Percentiles rank a stretch among this genome's conserved stretches.
phyloP scores from a whole-genome alignment of 116 monocot species.

The Posidonia oceanica region DNA sequence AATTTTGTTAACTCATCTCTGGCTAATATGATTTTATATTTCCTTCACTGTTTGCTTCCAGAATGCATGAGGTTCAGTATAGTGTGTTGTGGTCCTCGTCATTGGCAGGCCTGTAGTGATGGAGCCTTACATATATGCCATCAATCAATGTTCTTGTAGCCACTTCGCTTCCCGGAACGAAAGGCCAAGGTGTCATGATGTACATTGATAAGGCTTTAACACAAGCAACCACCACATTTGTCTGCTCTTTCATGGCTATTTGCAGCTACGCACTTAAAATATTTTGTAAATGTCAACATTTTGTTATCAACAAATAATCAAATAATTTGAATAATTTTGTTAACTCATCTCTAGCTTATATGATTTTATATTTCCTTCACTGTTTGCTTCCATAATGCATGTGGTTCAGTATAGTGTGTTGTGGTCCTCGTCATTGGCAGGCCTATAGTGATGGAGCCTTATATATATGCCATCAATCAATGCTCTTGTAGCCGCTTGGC shows the following conservation, averaged over 20 bases:
- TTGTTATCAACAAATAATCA: no score
- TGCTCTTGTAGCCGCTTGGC: conserved; percentile 65
- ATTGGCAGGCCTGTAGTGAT: conserved; percentile 57
- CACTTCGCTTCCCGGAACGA: conserved; percentile 62
- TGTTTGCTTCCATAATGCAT: conserved; percentile 50
- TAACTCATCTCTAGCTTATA: no score
- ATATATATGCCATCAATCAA: conserved; percentile 19
- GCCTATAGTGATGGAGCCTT: conserved; percentile 56
- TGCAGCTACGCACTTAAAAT: no score
- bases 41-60: no score
- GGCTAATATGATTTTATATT: no score
- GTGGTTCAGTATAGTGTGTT: conserved; percentile 18
- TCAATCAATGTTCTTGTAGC: conserved; percentile 43
- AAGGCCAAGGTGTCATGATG: conserved; percentile 58
- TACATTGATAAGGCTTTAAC: no score
- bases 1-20: no score
- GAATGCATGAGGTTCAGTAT: conserved; percentile 38
- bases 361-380: no score
- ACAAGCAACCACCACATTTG: no score
- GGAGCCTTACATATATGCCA: conserved; percentile 30
- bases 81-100: conserved; percentile 25
- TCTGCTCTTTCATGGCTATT: no score
- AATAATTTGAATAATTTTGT: no score
- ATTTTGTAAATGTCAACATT: no score
- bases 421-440: conserved; percentile 43